Evolutionary conservation across 2,329 filamentous ascomycete genomes (phyloP), one percentile per base, ranked within the genome.

Genomic region (Graphiopsis chlorocephala): DNA sequence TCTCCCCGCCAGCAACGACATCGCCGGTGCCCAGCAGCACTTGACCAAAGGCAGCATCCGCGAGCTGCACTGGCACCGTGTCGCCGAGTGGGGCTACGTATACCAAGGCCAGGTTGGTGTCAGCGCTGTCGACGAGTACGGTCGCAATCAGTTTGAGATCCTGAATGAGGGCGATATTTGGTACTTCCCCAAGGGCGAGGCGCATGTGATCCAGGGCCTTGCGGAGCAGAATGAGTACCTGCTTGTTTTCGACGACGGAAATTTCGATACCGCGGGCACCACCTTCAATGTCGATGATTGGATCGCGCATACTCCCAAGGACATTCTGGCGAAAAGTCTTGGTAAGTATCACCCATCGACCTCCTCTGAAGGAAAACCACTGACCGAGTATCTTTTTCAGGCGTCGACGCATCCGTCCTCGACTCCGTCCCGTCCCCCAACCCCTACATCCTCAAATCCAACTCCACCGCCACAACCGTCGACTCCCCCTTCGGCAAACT

Each of bases 241-340:
- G 12, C 80, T 90, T 1, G 84, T 85, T 31, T 90, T 90, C 71
- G 87, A 90, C 67, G 86, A 89, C 85, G 69, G 85, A 2, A 82
- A 90, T 70, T 90, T 90, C 71, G 87, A 90, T 71, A 66, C 70
- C 6, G 50, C 65, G 26, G 76, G 85, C n/a, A 89, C 86, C 0
- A 90, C 88, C 0, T 91, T 90, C 80, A 89, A 87, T 77, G 81
- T 90, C 26, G 87, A 88, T 67, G 88, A 91, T 77, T 90, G 88
- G 88, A 81, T 91, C 38, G 78, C 83, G 0, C 88, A 90, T 72
- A 90, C 88, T 0, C 88, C 88, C 0, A 85, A 83, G 63, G 78
- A 80, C 1, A 80, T 91, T 52, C 78, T 90, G 0, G 87, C 88
- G 38, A 90, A 89, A 78, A 90, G 90, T 78, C 90, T 90, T 68